A percentile compares a stretch with the other conserved stretches of the same genome.
phyloP scores from a whole-genome alignment of 2,329 filamentous ascomycete species.

The Aspergillus nomiae region DNA sequence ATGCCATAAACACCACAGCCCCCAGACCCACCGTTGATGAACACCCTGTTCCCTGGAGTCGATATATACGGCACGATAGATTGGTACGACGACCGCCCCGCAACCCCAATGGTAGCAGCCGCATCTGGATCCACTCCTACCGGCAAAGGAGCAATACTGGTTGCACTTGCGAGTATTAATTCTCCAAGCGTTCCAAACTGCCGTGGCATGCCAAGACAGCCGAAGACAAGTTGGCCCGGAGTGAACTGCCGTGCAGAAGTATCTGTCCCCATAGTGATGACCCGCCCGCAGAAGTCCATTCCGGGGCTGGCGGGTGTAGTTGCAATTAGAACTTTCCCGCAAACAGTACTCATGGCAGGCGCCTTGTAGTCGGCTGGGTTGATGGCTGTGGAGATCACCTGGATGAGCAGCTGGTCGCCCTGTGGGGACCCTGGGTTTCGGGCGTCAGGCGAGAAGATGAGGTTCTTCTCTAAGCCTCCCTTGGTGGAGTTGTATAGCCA shows the following conservation, averaged over 20 bases:
- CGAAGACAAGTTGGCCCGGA: slow-evolving; percentile 51
- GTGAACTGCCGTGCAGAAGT: slow-evolving; percentile 32
- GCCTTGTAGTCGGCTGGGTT: slow-evolving; percentile 69
- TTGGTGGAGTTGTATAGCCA: slow-evolving; percentile 57
- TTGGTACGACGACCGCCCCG: slow-evolving; percentile 53
- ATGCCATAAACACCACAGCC: slow-evolving; percentile 63
- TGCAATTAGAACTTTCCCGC: slow-evolving; percentile 38
- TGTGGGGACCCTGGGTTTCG: slow-evolving; percentile 43
- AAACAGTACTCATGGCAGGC: slow-evolving; percentile 52
- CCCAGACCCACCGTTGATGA: slow-evolving; percentile 67
- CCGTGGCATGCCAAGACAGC: slow-evolving; percentile 32
- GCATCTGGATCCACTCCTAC: slow-evolving; percentile 45
- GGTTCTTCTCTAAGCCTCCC: slow-evolving; percentile 56
- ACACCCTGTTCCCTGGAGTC: slow-evolving; percentile 56
- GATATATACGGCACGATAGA: slow-evolving; percentile 50
- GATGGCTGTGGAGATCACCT: slow-evolving; percentile 56
- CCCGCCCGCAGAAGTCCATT: slow-evolving; percentile 53
- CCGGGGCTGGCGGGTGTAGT: slow-evolving; percentile 51
- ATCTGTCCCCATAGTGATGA: slow-evolving; percentile 38
- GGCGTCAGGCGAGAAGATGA: slow-evolving; percentile 49
- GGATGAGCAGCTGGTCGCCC: slow-evolving; percentile 56
- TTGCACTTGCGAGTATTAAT: slow-evolving; percentile 41
- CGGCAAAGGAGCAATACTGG: slow-evolving; percentile 44
- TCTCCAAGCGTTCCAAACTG: slow-evolving; percentile 49
- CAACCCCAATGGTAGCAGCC: slow-evolving; percentile 49